phyloP scores from a whole-genome alignment of 352 stramenopile species.

The Pythium rishiriense region DNA sequence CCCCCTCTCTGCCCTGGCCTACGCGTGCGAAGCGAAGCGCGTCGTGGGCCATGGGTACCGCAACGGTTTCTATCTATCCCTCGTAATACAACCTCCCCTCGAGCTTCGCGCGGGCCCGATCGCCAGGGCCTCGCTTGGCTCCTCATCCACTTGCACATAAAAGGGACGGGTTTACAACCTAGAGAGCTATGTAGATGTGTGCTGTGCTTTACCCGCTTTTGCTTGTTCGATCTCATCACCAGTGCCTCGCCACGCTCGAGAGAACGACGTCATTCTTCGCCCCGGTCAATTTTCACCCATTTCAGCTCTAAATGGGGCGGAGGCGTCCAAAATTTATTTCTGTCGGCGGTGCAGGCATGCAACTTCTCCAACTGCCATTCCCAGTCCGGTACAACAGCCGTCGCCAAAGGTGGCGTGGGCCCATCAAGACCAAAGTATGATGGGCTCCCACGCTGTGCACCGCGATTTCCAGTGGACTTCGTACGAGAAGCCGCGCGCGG shows the following conservation, averaged over 20 bases:
- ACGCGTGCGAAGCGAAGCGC: conserved; percentile 1
- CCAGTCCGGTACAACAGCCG: too few species aligned
- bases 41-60: too few species aligned
- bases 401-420: too few species aligned
- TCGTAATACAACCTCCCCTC: not conserved
- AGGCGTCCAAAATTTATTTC: too few species aligned
- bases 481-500: conserved; percentile 31
- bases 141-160: conserved; percentile 10
- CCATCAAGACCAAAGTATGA: not conserved
- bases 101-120: not conserved
- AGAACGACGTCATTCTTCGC: too few species aligned
- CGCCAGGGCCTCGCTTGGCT: not conserved
- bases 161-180: not conserved
- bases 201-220: not conserved
- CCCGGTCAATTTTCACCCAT: too few species aligned
- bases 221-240: not conserved
- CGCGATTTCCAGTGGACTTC: conserved; percentile 26
- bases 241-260: too few species aligned
- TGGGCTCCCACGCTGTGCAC: conserved; percentile 1
- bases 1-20: too few species aligned
- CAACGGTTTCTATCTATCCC: not conserved
- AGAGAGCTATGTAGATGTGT: not conserved
- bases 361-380: not conserved
- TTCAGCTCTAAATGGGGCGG: too few species aligned
- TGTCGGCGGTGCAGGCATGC: too few species aligned